phyloP scores from a whole-genome alignment of 495 filamentous ascomycete species.

The Margaritispora aquatica region DNA sequence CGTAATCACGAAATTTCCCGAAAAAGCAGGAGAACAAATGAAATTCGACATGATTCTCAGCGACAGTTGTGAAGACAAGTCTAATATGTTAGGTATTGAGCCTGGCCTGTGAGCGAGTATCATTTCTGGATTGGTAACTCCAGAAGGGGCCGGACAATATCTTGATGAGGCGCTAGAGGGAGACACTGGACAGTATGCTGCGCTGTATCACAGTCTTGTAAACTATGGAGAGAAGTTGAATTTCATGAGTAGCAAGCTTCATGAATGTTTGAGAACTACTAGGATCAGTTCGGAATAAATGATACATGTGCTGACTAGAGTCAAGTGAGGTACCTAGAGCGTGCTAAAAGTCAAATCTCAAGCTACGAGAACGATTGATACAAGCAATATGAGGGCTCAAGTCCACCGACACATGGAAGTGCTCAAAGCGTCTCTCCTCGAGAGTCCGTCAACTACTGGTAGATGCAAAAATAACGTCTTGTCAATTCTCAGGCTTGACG shows the following conservation, averaged over 20 bases:
- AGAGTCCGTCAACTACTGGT: neutral
- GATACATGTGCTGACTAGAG: slow-evolving; percentile 24
- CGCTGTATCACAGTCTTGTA: slow-evolving; percentile 12
- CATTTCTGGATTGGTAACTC: slow-evolving; percentile 13
- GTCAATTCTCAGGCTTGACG: slow-evolving; percentile 4
- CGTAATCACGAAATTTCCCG: neutral
- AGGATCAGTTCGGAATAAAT: slow-evolving; percentile 4
- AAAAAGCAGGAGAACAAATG: neutral
- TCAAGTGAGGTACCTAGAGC: slow-evolving; percentile 24
- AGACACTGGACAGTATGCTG: slow-evolving; percentile 5
- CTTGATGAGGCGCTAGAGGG: slow-evolving; percentile 10
- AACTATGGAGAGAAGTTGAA: slow-evolving; percentile 19
- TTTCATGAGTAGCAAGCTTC: slow-evolving; percentile 7
- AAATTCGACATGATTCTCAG: slow-evolving; percentile 4
- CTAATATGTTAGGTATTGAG: slow-evolving; percentile 14
- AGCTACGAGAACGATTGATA: neutral
- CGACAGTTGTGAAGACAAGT: slow-evolving; percentile 17
- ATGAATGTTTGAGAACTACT: neutral
- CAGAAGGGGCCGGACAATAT: slow-evolving; percentile 14
- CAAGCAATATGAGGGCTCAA: neutral
- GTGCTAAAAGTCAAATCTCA: slow-evolving; percentile 8
- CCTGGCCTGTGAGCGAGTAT: slow-evolving; percentile 19
- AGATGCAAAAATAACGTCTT: neutral
- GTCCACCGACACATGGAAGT: slow-evolving; percentile 9
- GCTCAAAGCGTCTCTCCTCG: slow-evolving; percentile 10